A percentile compares a stretch with the other conserved stretches of the same genome.
Evolutionary conservation across 768 basidiomycete species (phyloP).

Genomic region (Auricularia sp.): DNA sequence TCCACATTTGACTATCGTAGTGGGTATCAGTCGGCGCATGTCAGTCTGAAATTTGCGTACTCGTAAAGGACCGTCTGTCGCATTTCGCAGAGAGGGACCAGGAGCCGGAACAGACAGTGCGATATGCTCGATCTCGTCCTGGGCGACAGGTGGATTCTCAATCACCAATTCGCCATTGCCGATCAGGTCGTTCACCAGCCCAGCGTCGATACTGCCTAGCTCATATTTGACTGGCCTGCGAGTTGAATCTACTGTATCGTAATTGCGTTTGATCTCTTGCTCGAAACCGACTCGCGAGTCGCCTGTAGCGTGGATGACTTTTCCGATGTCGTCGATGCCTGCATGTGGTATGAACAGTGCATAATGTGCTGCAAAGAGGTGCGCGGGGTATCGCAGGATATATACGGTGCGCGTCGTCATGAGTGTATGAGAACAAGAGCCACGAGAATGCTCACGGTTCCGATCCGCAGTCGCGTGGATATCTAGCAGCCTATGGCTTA

Average conservation of each 20-base stretch:
- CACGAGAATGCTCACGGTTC: too few relatives aligned
- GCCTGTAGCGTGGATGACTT: neutral
- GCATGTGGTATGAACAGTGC: slow-evolving; percentile 2
- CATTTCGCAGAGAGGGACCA: neutral
- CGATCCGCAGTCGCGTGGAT: too few relatives aligned
- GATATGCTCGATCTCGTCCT: neutral
- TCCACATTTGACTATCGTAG: neutral
- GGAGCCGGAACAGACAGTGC: neutral
- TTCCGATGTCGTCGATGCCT: neutral
- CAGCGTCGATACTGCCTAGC: neutral
- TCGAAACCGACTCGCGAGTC: neutral
- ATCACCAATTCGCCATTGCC: neutral
- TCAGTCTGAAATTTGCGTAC: too few relatives aligned
- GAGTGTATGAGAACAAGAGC: neutral
- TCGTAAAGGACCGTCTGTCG: neutral
- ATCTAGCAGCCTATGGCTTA: too few relatives aligned
- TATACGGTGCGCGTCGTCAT: neutral
- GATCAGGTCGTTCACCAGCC: neutral
- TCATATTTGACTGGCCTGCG: neutral
- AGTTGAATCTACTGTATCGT: neutral
- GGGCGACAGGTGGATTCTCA: neutral
- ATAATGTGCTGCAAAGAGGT: neutral
- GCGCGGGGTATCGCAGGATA: neutral
- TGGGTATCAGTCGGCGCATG: neutral
- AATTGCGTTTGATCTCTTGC: slow-evolving; percentile 3